Evolutionary conservation across 208 protist species (phyloP).

Genomic region (Wallacemonas sp.): DNA sequence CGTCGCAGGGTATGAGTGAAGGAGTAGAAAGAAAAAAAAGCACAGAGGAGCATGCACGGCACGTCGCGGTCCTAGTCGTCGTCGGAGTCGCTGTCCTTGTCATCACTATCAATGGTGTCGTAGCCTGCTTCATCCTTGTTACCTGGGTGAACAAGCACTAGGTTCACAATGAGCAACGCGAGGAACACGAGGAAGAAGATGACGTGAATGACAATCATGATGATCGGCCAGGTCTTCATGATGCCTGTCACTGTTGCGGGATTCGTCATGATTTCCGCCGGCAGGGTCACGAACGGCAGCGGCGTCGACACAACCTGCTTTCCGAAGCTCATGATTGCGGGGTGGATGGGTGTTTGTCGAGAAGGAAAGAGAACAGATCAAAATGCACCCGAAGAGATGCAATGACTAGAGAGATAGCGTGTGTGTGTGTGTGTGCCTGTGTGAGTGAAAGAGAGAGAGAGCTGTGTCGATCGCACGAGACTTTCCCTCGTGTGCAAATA

Average conservation of each 20-base stretch:
- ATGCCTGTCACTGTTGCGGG: constrained; percentile 23
- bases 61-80: neutral
- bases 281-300: constrained; percentile 48
- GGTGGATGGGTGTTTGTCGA: neutral
- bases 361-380: neutral
- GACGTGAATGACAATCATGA: constrained; percentile 30
- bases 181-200: constrained; percentile 41
- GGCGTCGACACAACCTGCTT: constrained; percentile 41
- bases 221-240: constrained; percentile 37
- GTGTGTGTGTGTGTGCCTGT: no score
- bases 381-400: no score
- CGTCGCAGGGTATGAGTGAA: no score
- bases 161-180: constrained; percentile 35
- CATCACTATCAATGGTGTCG: constrained; percentile 6
- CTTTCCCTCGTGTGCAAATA: no score
- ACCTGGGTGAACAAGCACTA: neutral
- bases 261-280: constrained; percentile 14
- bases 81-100: neutral
- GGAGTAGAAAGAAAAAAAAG: constrained; percentile 15
- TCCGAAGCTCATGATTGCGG: constrained; percentile 9
- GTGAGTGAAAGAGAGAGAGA: no score
- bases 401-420: no score
- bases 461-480: no score
- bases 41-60: neutral
- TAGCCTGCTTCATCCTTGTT: constrained; percentile 4